Evolutionary conservation across 83 land plant species (phyloP).

Genomic region (Picea abies): DNA sequence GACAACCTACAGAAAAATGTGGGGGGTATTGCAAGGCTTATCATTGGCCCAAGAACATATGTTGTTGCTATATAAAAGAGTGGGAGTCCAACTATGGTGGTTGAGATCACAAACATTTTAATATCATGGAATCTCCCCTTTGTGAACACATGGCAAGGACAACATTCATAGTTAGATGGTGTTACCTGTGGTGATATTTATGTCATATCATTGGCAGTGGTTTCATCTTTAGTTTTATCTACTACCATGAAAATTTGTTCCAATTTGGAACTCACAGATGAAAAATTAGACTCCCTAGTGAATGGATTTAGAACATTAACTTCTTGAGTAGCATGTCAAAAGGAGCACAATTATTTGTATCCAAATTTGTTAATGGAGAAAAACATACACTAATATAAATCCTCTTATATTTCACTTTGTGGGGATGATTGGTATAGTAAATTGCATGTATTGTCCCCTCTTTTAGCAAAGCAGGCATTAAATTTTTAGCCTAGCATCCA

Average conservation of each 20-base stretch:
- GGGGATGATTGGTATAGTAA: constrained; percentile 73
- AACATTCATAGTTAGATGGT: neutral
- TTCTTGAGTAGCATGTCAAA: constrained; percentile 29
- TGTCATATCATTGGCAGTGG: constrained; percentile 34
- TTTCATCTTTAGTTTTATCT: constrained; percentile 62
- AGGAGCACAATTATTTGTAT: constrained; percentile 29
- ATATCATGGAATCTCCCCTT: constrained; percentile 47
- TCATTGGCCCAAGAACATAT: constrained; percentile 58
- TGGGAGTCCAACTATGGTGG: constrained; percentile 45
- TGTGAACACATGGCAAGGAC: neutral
- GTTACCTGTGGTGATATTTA: constrained; percentile 15
- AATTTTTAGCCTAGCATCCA: neutral
- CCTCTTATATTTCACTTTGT: constrained; percentile 50
- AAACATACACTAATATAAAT: constrained; percentile 35
- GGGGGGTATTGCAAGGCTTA: constrained; percentile 68
- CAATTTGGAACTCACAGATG: constrained; percentile 46
- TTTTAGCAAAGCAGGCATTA: neutral
- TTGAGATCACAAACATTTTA: constrained; percentile 40
- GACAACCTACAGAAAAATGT: constrained; percentile 46
- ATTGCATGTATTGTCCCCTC: constrained; percentile 43
- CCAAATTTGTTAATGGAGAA: constrained; percentile 59
- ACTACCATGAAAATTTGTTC: constrained; percentile 46
- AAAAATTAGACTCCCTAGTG: constrained; percentile 38
- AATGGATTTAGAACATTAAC: constrained; percentile 36
- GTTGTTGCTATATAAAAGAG: constrained; percentile 44